Evolutionary conservation across 2,329 filamentous ascomycete genomes (phyloP).

Genomic region (Calonectria leucothoes): DNA sequence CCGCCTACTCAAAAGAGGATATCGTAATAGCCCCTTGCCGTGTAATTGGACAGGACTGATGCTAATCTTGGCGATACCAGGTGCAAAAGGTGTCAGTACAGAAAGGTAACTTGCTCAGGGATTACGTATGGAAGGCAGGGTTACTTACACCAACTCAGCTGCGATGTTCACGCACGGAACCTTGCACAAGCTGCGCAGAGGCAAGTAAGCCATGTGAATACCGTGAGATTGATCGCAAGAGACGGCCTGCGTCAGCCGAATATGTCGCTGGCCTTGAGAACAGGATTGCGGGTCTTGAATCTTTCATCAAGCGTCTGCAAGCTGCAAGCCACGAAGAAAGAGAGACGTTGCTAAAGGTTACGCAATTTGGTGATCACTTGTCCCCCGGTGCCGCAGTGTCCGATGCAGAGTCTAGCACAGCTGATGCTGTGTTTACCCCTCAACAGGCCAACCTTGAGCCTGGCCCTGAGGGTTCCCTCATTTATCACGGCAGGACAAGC

Average conservation of each 20-base stretch:
- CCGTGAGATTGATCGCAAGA: constrained; percentile 18
- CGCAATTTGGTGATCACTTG: constrained; percentile 6
- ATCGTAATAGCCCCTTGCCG: neutral
- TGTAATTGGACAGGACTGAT: neutral
- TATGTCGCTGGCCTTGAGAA: constrained; percentile 37
- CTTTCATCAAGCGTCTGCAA: constrained; percentile 16
- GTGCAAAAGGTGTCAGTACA: constrained; percentile 25
- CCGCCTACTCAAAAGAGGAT: neutral
- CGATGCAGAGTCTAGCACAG: neutral
- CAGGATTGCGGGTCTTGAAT: constrained; percentile 32
- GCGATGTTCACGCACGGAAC: constrained; percentile 24
- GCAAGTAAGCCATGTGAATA: constrained; percentile 17
- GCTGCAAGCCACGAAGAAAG: constrained; percentile 11
- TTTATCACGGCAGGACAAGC: constrained; percentile 37
- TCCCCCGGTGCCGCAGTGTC: neutral
- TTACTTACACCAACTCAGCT: neutral
- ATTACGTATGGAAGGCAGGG: neutral
- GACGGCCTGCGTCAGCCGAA: constrained; percentile 27
- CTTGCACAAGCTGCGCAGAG: constrained; percentile 19
- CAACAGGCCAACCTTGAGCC: constrained; percentile 18
- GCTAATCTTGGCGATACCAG: neutral
- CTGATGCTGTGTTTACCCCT: neutral
- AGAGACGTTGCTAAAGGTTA: constrained; percentile 1
- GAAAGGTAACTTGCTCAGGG: constrained; percentile 2
- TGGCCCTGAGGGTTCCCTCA: constrained; percentile 23